These are phyloP conservation scores for Pisolithus orientalis DNA, from an alignment of 768 basidiomycete species.

Conservation along the genomic window DNA sequence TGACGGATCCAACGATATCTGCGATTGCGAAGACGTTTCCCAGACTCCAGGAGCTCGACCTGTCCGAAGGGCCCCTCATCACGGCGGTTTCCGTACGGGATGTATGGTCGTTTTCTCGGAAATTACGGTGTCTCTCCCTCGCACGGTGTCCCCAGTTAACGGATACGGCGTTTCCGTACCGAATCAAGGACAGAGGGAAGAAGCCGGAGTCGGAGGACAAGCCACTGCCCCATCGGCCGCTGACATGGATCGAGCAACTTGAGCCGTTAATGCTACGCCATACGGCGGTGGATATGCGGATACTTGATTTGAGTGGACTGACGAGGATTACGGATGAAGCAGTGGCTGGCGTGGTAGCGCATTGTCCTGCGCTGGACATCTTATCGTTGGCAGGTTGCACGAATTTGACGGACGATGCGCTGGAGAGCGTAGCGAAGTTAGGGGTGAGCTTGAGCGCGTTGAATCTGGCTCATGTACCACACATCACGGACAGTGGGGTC, in stretches of 20 bases:
- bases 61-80: slow-evolving; percentile 61
- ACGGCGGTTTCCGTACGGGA: slow-evolving; percentile 68
- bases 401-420: slow-evolving; percentile 61
- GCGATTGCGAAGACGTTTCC: slow-evolving; percentile 71
- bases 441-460: slow-evolving; percentile 74
- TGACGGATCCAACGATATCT: slow-evolving; percentile 58
- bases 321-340: slow-evolving; percentile 65
- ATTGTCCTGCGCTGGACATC: slow-evolving; percentile 72
- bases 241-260: slow-evolving; percentile 55
- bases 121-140: slow-evolving; percentile 68
- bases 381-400: slow-evolving; percentile 75
- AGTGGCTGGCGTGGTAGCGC: slow-evolving; percentile 65
- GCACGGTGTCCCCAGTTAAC: slow-evolving; percentile 73
- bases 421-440: slow-evolving; percentile 64
- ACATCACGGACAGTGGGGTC: slow-evolving; percentile 74
- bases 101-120: slow-evolving; percentile 77
- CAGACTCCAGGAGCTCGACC: slow-evolving; percentile 74
- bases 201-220: slow-evolving; percentile 32
- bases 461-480: slow-evolving; percentile 72
- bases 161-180: slow-evolving; percentile 71
- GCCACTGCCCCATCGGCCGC: slow-evolving; percentile 49
- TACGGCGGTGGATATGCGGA: slow-evolving; percentile 65
- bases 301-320: slow-evolving; percentile 74
- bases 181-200: slow-evolving; percentile 27
- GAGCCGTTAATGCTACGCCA: slow-evolving; percentile 59